Conservation (phyloP, 2,329 filamentous ascomycete species). For the Ramularia endophylla region DNA sequence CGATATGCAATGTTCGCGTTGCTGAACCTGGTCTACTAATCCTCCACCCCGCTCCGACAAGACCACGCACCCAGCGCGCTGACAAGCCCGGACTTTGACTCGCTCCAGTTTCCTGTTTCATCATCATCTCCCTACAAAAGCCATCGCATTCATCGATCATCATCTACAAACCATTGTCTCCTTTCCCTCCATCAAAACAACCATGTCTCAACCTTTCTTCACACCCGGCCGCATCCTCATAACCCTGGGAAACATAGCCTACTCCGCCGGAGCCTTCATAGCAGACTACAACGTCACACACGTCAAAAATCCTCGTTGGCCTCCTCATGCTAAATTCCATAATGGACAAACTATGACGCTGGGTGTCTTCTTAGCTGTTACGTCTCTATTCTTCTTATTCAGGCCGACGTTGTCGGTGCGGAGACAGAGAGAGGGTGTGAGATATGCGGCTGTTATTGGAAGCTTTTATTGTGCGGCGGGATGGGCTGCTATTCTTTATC, state of each 20-base stretch:
- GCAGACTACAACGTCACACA: constrained; percentile 39
- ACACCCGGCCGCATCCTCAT: constrained; percentile 28
- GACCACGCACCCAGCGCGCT: no score
- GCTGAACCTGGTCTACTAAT: no score
- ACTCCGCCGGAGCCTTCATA: constrained; percentile 29
- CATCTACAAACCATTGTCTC: no score
- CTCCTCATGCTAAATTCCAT: constrained; percentile 48
- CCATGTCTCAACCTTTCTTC: no score
- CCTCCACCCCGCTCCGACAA: no score
- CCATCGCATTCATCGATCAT: no score
- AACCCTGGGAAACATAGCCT: constrained; percentile 28
- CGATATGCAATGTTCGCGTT: no score
- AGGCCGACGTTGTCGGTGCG: constrained; percentile 11
- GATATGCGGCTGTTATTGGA: constrained; percentile 35
- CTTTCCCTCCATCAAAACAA: no score
- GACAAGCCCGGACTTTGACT: no score
- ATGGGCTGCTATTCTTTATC: constrained; percentile 43
- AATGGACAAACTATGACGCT: constrained; percentile 49
- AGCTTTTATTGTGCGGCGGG: constrained; percentile 42
- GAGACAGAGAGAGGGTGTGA: constrained; percentile 19
- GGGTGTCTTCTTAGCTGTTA: constrained; percentile 36
- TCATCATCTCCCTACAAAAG: no score
- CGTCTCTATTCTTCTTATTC: constrained; percentile 35
- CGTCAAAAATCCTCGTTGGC: constrained; percentile 45
- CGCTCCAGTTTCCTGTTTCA: no score